Percentiles rank a stretch among this genome's conserved stretches.
Evolutionary conservation across 163 green algal genomes (phyloP).

Genomic region (Coccomyxa subellipsoidea): DNA sequence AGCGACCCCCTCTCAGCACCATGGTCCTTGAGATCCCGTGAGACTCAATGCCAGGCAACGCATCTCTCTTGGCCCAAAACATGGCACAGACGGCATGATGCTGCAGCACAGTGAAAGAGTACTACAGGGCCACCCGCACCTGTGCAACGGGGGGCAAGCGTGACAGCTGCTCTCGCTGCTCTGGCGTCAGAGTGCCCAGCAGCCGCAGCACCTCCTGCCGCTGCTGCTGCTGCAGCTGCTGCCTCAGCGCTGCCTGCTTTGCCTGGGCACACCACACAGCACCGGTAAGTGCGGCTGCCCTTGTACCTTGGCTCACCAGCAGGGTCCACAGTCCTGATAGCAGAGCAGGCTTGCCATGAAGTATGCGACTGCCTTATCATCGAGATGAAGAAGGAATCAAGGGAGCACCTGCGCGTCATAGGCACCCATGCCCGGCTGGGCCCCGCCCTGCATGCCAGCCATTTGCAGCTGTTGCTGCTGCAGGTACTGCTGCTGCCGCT

Average conservation of each 20-base stretch:
- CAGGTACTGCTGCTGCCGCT: not conserved
- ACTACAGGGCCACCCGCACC: not conserved
- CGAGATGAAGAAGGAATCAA: too few species aligned
- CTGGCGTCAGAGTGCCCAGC: not conserved
- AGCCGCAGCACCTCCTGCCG: not conserved
- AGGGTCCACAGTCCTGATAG: too few species aligned
- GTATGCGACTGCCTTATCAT: too few species aligned
- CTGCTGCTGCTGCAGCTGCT: conserved; percentile 4
- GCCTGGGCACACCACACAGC: not conserved
- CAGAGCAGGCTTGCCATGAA: too few species aligned
- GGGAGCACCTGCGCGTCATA: not conserved
- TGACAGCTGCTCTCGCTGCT: not conserved
- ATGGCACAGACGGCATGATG: not conserved
- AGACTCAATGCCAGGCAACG: not conserved
- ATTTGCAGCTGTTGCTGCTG: not conserved
- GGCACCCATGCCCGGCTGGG: not conserved
- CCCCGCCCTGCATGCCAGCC: not conserved
- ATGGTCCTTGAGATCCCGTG: not conserved
- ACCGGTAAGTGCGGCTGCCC: too few species aligned
- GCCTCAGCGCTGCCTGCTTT: not conserved
- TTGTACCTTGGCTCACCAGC: too few species aligned
- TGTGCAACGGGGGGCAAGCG: not conserved
- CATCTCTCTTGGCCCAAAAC: not conserved
- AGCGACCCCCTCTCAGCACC: not conserved
- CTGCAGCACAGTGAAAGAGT: not conserved